phyloP scores from a whole-genome alignment of 208 protist genomes.

The Leishmania braziliensis region DNA sequence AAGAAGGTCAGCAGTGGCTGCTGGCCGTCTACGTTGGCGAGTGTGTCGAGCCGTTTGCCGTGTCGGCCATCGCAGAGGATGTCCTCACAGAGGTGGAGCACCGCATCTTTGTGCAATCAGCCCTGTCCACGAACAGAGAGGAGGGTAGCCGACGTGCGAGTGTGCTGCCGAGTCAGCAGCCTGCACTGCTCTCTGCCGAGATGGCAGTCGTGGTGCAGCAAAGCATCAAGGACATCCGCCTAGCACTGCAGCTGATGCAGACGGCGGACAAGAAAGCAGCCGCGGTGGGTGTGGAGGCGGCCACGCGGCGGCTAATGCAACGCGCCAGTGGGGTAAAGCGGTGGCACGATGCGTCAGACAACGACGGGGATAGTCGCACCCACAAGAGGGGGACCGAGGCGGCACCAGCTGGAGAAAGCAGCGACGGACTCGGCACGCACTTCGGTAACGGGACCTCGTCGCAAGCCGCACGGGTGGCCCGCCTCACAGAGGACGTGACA shows the following conservation, averaged over 20 bases:
- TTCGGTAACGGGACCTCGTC: conserved; percentile 29
- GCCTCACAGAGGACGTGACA: conserved; percentile 36
- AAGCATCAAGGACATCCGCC: conserved; percentile 45
- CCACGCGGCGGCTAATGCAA: background rate
- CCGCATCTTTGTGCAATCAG: conserved; percentile 64
- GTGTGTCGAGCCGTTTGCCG: conserved; percentile 48
- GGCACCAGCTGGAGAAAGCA: conserved; percentile 1
- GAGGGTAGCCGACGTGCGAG: conserved; percentile 13
- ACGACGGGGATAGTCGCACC: background rate
- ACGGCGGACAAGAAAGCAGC: background rate
- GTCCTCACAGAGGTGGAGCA: conserved; percentile 60
- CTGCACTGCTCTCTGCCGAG: conserved; percentile 37
- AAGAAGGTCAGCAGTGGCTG: conserved; percentile 47
- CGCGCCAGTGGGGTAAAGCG: conserved; percentile 32
- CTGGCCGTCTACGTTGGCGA: conserved; percentile 74
- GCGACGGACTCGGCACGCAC: conserved; percentile 5
- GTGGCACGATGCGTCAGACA: conserved; percentile 14
- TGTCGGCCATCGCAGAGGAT: conserved; percentile 58
- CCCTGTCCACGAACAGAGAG: conserved; percentile 35
- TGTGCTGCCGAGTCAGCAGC: conserved; percentile 31
- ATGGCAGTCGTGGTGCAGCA: conserved; percentile 45
- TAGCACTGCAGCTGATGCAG: conserved; percentile 29
- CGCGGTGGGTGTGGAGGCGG: conserved; percentile 1
- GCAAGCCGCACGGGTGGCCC: conserved; percentile 28
- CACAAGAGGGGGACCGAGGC: conserved; percentile 5